These are phyloP conservation scores for Colletotrichum melonis DNA, from an alignment of 2,329 filamentous ascomycete species.

Conservation along the genomic window DNA sequence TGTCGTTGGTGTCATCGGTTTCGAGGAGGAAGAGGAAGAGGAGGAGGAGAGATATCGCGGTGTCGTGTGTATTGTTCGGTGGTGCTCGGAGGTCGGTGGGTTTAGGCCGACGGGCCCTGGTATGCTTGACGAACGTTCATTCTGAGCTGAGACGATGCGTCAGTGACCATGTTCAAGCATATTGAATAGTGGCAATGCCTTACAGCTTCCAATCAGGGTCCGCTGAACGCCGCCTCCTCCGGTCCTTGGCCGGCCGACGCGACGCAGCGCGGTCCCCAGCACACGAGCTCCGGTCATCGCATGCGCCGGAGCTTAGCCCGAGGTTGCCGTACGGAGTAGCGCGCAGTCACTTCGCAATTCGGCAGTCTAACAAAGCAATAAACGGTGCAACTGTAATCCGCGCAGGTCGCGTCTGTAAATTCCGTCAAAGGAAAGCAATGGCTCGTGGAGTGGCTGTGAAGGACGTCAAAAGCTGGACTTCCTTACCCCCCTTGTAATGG, in stretches of 20 bases:
- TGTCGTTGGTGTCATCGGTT: not conserved
- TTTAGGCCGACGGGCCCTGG: slow-evolving; percentile 1
- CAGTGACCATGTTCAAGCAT: not conserved
- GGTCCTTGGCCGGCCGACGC: slow-evolving; percentile 6
- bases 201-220: not conserved
- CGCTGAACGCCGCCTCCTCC: not conserved
- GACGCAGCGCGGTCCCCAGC: slow-evolving; percentile 27
- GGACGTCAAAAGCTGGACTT: too few relatives aligned
- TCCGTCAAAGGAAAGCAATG: too few relatives aligned
- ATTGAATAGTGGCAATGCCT: not conserved
- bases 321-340: too few relatives aligned
- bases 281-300: slow-evolving; percentile 47
- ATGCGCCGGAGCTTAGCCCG: slow-evolving; percentile 30
- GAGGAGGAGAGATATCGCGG: not conserved
- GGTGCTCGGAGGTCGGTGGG: not conserved
- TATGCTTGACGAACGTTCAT: not conserved
- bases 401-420: too few relatives aligned
- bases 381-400: too few relatives aligned
- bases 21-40: not conserved
- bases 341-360: not conserved
- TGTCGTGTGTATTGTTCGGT: slow-evolving; percentile 22
- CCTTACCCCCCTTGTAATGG: not conserved
- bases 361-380: too few relatives aligned
- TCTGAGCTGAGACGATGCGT: not conserved
- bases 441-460: too few relatives aligned